Percentiles rank a stretch among this genome's conserved stretches.
phyloP scores from a whole-genome alignment of 2,329 filamentous ascomycete genomes.

The Lanzia echinophila region DNA sequence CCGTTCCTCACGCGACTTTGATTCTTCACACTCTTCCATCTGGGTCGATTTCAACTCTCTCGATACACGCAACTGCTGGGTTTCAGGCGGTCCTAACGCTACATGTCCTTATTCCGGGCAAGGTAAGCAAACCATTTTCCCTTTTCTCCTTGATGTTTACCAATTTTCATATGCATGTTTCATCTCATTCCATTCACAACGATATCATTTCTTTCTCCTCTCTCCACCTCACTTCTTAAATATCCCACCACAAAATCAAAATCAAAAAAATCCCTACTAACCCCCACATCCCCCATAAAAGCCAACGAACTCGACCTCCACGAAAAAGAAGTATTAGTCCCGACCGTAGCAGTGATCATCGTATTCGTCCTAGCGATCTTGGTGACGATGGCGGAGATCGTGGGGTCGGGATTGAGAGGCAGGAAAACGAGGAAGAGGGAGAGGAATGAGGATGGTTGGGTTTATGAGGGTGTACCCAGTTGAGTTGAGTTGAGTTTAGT shows the following conservation, averaged over 20 bases:
- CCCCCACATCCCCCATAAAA: neutral
- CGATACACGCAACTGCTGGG: slow-evolving; percentile 52
- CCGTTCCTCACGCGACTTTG: neutral
- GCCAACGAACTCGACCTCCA: slow-evolving; percentile 33
- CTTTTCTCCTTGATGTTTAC: too few species aligned
- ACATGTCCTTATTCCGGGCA: slow-evolving; percentile 58
- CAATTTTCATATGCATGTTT: too few species aligned
- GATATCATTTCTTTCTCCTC: too few species aligned
- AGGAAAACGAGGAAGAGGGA: slow-evolving; percentile 40
- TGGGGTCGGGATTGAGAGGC: slow-evolving; percentile 43
- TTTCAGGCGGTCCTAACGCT: slow-evolving; percentile 45
- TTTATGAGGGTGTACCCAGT: slow-evolving; percentile 60
- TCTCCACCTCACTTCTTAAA: too few species aligned
- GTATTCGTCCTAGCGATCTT: slow-evolving; percentile 53
- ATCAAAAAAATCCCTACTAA: too few species aligned
- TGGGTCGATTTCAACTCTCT: slow-evolving; percentile 58
- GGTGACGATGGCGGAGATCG: slow-evolving; percentile 52
- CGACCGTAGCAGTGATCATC: slow-evolving; percentile 55
- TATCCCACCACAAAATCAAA: too few species aligned
- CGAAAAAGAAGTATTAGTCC: slow-evolving; percentile 40
- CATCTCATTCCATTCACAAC: too few species aligned
- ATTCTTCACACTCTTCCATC: slow-evolving; percentile 33
- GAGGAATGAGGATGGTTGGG: slow-evolving; percentile 35
- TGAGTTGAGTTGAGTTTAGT: slow-evolving; percentile 4
- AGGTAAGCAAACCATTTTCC: too few species aligned